Evolutionary conservation across 495 filamentous ascomycete species (phyloP).

Genomic region (Entonaema liquescens): DNA sequence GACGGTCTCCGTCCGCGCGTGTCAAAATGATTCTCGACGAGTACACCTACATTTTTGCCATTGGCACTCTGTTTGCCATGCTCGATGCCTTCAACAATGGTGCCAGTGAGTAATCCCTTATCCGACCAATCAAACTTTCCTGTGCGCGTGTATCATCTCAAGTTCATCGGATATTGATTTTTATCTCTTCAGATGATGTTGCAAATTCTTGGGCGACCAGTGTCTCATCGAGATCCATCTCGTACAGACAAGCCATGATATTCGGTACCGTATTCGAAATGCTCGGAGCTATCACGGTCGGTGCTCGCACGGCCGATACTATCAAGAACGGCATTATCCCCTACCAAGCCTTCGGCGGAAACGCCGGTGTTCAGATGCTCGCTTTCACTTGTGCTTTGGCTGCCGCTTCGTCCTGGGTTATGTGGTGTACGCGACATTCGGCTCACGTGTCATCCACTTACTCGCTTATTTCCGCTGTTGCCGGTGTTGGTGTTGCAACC

Average conservation of each 20-base stretch:
- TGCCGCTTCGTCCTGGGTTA: constrained; percentile 57
- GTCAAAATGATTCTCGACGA: constrained; percentile 61
- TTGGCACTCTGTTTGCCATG: constrained; percentile 72
- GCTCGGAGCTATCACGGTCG: constrained; percentile 66
- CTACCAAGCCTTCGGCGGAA: constrained; percentile 54
- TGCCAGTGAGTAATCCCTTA: constrained; percentile 59
- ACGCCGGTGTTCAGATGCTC: constrained; percentile 68
- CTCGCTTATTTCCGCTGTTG: constrained; percentile 69
- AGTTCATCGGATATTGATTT: constrained; percentile 54
- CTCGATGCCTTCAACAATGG: constrained; percentile 74
- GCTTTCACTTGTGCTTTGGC: constrained; percentile 66
- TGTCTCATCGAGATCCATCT: constrained; percentile 72
- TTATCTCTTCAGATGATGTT: constrained; percentile 66
- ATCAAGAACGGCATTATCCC: constrained; percentile 69
- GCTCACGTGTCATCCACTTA: constrained; percentile 72
- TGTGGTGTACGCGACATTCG: constrained; percentile 70
- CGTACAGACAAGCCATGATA: constrained; percentile 69
- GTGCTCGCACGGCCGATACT: constrained; percentile 66
- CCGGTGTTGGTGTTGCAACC: constrained; percentile 69
- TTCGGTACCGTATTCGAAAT: constrained; percentile 70
- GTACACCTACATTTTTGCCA: constrained; percentile 70
- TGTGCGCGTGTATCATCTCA: background rate
- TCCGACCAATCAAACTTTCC: background rate
- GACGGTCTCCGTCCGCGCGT: constrained; percentile 3
- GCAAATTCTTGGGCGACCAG: constrained; percentile 77